phyloP scores from a whole-genome alignment of 305 asterid species.

The Rubia balearica region DNA sequence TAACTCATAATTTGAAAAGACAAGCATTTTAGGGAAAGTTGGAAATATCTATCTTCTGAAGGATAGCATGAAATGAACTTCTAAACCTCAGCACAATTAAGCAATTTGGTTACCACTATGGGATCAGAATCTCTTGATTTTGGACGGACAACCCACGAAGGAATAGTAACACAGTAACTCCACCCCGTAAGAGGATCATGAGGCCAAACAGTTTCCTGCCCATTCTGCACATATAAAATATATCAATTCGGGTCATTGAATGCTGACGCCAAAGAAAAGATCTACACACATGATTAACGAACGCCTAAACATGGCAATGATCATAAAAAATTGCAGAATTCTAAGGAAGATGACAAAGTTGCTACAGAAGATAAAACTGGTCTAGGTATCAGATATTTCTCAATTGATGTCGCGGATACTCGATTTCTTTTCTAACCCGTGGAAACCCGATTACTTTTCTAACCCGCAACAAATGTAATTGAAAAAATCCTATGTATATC shows the following conservation, averaged over 20 bases:
- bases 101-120: slow-evolving; percentile 59
- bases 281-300: background rate
- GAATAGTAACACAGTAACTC: slow-evolving; percentile 88
- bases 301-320: background rate
- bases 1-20: background rate
- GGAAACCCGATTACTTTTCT: background rate
- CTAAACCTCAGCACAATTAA: slow-evolving; percentile 22
- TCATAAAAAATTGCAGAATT: background rate
- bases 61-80: slow-evolving; percentile 18
- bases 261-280: background rate
- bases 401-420: background rate
- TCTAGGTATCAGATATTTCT: background rate
- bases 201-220: slow-evolving; percentile 87
- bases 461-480: background rate
- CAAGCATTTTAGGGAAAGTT: background rate
- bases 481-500: background rate
- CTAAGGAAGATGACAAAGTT: background rate
- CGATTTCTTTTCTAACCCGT: background rate
- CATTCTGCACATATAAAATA: slow-evolving; percentile 46
- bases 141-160: slow-evolving; percentile 93
- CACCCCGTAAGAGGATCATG: slow-evolving; percentile 92
- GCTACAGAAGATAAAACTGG: background rate
- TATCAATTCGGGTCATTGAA: background rate
- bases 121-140: slow-evolving; percentile 91
- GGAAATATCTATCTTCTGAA: slow-evolving; percentile 6